These are phyloP conservation scores for Trichoderma asperelloides DNA, from an alignment of 495 filamentous ascomycete genomes.

Conservation along the genomic window DNA sequence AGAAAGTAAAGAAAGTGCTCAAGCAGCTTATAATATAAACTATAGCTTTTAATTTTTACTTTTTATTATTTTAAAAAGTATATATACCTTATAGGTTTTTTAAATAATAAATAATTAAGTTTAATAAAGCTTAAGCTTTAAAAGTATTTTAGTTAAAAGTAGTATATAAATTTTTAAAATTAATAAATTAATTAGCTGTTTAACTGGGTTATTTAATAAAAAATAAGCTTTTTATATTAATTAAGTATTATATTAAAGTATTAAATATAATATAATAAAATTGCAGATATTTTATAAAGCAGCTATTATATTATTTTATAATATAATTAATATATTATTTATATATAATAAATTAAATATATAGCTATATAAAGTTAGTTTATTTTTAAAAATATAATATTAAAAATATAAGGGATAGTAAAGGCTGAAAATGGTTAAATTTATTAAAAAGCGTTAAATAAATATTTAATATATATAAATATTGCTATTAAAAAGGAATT, in stretches of 20 bases:
- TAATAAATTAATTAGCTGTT: no score
- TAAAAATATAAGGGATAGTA: background rate
- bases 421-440: background rate
- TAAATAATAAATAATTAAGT: background rate
- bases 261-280: background rate
- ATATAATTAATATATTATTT: background rate
- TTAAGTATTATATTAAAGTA: background rate
- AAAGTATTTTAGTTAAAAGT: background rate
- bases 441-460: background rate
- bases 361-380: conserved; percentile 1
- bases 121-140: background rate
- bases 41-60: background rate
- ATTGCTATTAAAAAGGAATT: background rate
- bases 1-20: background rate
- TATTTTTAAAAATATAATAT: background rate
- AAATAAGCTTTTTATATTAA: background rate
- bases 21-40: background rate
- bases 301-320: background rate
- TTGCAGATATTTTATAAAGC: background rate
- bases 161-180: background rate
- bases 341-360: background rate
- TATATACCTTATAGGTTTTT: background rate
- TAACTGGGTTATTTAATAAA: background rate
- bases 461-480: background rate
- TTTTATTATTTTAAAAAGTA: background rate